phyloP scores from a whole-genome alignment of 257 asterid species.

The Thymus mandschuricus region DNA sequence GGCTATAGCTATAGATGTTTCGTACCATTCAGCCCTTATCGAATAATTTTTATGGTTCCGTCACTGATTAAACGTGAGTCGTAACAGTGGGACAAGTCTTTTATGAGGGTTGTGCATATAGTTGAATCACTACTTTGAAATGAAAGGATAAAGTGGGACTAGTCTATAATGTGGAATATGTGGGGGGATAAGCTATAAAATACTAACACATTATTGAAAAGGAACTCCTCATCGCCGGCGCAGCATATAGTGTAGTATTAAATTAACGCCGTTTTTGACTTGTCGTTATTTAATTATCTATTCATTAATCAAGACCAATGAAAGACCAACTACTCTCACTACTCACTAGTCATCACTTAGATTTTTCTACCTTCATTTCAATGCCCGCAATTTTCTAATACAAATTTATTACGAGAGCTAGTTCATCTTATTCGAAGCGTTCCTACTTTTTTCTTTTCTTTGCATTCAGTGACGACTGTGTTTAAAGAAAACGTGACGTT shows the following conservation, averaged over 20 bases:
- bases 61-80: no score
- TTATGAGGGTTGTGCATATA: background rate
- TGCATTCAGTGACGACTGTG: no score
- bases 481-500: no score
- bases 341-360: background rate
- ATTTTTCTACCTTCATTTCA: background rate
- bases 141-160: background rate
- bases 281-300: background rate
- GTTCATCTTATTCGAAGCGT: background rate
- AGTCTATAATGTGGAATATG: slow-evolving; percentile 16
- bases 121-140: background rate
- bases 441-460: no score
- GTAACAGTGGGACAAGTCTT: no score
- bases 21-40: no score
- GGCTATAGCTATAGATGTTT: no score
- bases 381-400: background rate
- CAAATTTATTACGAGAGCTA: no score
- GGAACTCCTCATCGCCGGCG: slow-evolving; percentile 31
- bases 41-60: no score
- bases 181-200: slow-evolving; percentile 2
- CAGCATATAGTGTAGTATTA: background rate
- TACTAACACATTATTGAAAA: background rate
- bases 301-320: background rate
- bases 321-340: background rate
- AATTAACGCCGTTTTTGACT: background rate